A percentile compares a stretch with the other conserved stretches of the same genome.
These are phyloP conservation scores for Vigna nakashimae DNA, from an alignment of 306 rosid species.

Conservation along the genomic window DNA sequence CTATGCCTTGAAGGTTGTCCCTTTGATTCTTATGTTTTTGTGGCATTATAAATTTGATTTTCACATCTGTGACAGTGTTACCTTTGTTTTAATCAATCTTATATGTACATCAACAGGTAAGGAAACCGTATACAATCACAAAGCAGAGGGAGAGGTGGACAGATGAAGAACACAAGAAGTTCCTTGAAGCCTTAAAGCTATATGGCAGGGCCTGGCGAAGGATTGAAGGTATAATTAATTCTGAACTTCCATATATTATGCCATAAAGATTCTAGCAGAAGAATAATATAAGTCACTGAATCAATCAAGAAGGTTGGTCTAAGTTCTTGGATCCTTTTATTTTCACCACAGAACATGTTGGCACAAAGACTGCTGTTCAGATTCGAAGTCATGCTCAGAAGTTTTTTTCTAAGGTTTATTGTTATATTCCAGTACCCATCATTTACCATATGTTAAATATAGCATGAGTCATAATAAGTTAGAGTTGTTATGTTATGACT, in stretches of 20 bases:
- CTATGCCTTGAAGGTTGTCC: conserved; percentile 65
- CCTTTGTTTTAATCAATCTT: conserved; percentile 32
- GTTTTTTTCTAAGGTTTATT: conserved; percentile 87
- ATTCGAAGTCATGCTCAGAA: conserved; percentile 98
- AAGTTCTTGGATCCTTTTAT: conserved; percentile 43
- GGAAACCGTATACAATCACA: conserved; percentile 86
- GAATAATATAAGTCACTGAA: conserved; percentile 22
- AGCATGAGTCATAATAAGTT: conserved; percentile 32
- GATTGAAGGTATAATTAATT: conserved; percentile 69
- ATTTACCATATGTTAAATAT: conserved; percentile 45
- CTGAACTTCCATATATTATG: conserved; percentile 11
- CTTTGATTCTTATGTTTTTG: conserved; percentile 17
- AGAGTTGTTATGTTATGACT: conserved; percentile 23
- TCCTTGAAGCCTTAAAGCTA: conserved; percentile 83
- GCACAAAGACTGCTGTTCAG: conserved; percentile 95
- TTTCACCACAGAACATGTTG: conserved; percentile 74
- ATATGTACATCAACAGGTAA: conserved; percentile 51
- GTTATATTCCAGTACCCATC: conserved; percentile 53
- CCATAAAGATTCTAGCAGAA: conserved; percentile 6
- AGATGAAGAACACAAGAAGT: conserved; percentile 84
- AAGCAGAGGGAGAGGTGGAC: conserved; percentile 93
- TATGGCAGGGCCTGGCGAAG: conserved; percentile 85
- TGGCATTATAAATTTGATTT: conserved; percentile 27
- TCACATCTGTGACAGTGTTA: not conserved
- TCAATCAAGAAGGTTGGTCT: conserved; percentile 36